Evolutionary conservation across 306 rosid species (phyloP).

Genomic region (Delonix regia): DNA sequence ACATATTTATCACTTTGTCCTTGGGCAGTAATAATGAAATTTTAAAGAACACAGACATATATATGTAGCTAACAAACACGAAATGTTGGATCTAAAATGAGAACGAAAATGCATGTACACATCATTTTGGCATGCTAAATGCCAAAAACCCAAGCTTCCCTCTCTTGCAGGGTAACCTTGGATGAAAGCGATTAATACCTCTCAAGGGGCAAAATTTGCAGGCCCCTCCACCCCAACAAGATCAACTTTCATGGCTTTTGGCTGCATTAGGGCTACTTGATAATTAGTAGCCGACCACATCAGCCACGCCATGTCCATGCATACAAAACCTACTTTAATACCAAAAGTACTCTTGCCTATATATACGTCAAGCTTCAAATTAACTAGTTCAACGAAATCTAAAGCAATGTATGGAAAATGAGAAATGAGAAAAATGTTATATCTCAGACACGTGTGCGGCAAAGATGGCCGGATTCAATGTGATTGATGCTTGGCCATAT

Average conservation of each 20-base stretch:
- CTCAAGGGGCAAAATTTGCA: conserved; percentile 9
- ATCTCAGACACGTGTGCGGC: conserved; percentile 63
- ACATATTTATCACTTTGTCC: not conserved
- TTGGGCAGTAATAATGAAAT: not conserved
- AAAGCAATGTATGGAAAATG: conserved; percentile 28
- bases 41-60: not conserved
- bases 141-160: conserved; percentile 42
- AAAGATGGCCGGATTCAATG: not conserved
- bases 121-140: conserved; percentile 8
- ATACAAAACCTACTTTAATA: conserved; percentile 36
- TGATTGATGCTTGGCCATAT: no score
- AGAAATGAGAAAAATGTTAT: not conserved
- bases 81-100: not conserved
- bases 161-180: conserved; percentile 26
- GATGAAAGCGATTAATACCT: conserved; percentile 35
- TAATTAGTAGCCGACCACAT: conserved; percentile 32
- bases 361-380: not conserved
- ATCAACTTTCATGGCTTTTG: conserved; percentile 15
- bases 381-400: conserved; percentile 1
- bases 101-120: conserved; percentile 4
- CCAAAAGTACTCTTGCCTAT: conserved; percentile 30
- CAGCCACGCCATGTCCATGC: conserved; percentile 16
- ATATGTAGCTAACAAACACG: not conserved
- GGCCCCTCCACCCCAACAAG: conserved; percentile 34
- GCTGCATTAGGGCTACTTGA: conserved; percentile 21